phyloP scores from a whole-genome alignment of 768 basidiomycete genomes.

The Suillus tomentosus region DNA sequence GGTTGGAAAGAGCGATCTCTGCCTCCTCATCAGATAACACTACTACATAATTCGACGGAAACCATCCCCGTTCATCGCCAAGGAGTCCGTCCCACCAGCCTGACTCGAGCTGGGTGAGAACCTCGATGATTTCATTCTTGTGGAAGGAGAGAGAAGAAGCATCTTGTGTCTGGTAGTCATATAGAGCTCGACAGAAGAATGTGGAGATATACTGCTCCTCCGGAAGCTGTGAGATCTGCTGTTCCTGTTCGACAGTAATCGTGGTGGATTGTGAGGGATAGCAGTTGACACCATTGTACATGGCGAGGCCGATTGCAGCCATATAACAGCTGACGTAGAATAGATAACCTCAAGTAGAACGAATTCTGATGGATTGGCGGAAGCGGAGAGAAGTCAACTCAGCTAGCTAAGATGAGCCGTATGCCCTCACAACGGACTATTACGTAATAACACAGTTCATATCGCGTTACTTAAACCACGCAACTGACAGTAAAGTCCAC shows the following conservation, averaged over 20 bases:
- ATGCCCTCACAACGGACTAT: conserved; percentile 18
- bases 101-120: conserved; percentile 85
- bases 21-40: conserved; percentile 80
- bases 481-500: conserved; percentile 9
- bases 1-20: conserved; percentile 56
- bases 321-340: conserved; percentile 19
- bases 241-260: conserved; percentile 28
- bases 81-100: conserved; percentile 99
- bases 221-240: conserved; percentile 23
- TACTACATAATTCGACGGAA: conserved; percentile 94
- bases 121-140: conserved; percentile 90
- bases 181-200: conserved; percentile 89
- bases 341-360: conserved; percentile 7
- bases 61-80: conserved; percentile 91
- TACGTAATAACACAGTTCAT: conserved; percentile 25
- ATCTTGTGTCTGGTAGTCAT: conserved; percentile 89
- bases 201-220: conserved; percentile 66
- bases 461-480: conserved; percentile 8
- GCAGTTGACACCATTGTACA: conserved; percentile 19
- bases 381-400: conserved; percentile 11
- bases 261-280: conserved; percentile 21
- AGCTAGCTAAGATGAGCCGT: conserved; percentile 20
- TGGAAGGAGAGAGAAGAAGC: conserved; percentile 86
- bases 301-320: conserved; percentile 27
- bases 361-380: conserved; percentile 17